A percentile compares a stretch with the other conserved stretches of the same genome.
Evolutionary conservation across 2,329 filamentous ascomycete species (phyloP).

Genomic region (Colletotrichum tanaceti): DNA sequence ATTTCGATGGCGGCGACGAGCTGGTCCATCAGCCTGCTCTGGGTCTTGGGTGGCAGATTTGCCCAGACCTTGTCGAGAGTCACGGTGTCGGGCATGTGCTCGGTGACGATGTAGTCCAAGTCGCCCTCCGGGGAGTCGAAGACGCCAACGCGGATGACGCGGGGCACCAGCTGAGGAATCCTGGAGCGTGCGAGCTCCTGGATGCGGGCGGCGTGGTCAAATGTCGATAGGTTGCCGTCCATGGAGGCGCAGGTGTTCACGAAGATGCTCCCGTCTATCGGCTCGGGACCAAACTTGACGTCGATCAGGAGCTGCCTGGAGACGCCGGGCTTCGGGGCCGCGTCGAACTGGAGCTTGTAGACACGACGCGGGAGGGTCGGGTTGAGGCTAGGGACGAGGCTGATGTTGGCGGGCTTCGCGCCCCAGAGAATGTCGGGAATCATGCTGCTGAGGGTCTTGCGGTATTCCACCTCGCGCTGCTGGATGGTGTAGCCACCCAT

Average conservation of each 20-base stretch:
- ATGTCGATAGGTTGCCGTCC: neutral
- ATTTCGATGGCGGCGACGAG: neutral
- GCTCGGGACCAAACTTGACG: neutral
- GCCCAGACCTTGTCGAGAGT: slow-evolving; percentile 18
- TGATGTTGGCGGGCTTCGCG: slow-evolving; percentile 1
- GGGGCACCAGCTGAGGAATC: slow-evolving; percentile 8
- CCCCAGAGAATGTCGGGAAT: slow-evolving; percentile 6
- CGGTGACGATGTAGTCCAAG: slow-evolving; percentile 16
- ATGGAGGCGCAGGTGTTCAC: neutral
- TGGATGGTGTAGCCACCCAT: neutral
- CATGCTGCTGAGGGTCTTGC: neutral
- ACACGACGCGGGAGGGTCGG: neutral
- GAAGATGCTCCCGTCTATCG: slow-evolving; percentile 14
- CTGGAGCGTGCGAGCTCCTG: slow-evolving; percentile 16
- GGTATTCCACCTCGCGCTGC: neutral
- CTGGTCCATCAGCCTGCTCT: neutral
- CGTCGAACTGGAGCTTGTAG: slow-evolving; percentile 15
- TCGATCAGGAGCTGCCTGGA: slow-evolving; percentile 19
- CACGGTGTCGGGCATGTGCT: slow-evolving; percentile 9
- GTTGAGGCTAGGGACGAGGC: neutral
- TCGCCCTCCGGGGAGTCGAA: neutral
- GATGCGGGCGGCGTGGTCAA: slow-evolving; percentile 3
- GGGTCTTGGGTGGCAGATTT: neutral
- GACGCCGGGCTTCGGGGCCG: slow-evolving; percentile 14
- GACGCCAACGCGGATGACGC: slow-evolving; percentile 14